Percentiles rank a stretch among this genome's conserved stretches.
Conservation (phyloP, 805 yeast genomes). For the Cyberlindnera misumaiensis region DNA sequence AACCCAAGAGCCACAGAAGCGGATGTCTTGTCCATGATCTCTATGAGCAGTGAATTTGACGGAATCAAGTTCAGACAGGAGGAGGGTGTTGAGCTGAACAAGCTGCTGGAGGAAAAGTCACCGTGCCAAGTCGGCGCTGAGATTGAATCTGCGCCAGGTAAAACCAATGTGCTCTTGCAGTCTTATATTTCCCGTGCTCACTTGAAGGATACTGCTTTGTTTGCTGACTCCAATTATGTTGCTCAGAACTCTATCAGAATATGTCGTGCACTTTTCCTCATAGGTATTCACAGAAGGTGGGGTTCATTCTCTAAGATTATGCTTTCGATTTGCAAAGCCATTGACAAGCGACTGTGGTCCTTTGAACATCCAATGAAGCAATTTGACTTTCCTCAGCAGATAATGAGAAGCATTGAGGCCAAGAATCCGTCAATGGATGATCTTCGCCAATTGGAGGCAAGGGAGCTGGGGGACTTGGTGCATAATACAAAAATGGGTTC, state of each 20-base stretch:
- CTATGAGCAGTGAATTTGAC: constrained; percentile 92
- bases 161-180: constrained; percentile 82
- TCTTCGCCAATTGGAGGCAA: constrained; percentile 62
- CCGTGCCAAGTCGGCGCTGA: constrained; percentile 83
- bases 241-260: constrained; percentile 95
- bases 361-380: constrained; percentile 87
- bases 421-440: constrained; percentile 66
- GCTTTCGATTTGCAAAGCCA: constrained; percentile 77
- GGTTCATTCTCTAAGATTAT: constrained; percentile 70
- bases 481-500: constrained; percentile 75
- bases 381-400: constrained; percentile 68
- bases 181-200: constrained; percentile 74
- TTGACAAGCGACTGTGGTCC: constrained; percentile 82
- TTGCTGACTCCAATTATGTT: constrained; percentile 85
- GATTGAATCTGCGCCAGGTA: constrained; percentile 70
- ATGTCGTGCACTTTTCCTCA: constrained; percentile 80
- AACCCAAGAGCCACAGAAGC: constrained; percentile 87
- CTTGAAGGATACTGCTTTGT: constrained; percentile 72
- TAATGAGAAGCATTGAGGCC: constrained; percentile 52
- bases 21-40: constrained; percentile 78
- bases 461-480: constrained; percentile 83
- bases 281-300: constrained; percentile 89
- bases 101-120: constrained; percentile 48
- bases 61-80: constrained; percentile 84
- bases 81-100: constrained; percentile 67